A percentile compares a stretch with the other conserved stretches of the same genome.
Conservation (phyloP, 164 flowering plant species). For the Annona squamosa region DNA sequence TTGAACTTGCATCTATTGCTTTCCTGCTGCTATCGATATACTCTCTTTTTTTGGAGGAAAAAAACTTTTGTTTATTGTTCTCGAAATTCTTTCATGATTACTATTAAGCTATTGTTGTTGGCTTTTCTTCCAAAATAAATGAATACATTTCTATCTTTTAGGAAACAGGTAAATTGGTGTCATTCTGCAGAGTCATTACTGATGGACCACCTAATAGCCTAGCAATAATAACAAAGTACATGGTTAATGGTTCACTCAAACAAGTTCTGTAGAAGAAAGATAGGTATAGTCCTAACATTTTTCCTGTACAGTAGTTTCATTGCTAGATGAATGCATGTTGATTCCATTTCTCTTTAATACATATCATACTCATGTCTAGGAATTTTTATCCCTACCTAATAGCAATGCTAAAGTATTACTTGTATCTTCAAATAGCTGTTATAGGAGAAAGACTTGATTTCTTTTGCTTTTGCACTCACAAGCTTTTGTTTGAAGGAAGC, state of each 20-base stretch:
- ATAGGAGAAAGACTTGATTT: not conserved
- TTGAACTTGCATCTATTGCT: no score
- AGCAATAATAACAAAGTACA: constrained; percentile 46
- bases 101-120: no score
- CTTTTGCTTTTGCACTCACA: not conserved
- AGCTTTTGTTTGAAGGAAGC: not conserved
- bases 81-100: no score
- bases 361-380: not conserved
- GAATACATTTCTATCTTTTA: no score
- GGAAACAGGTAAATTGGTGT: constrained; percentile 14
- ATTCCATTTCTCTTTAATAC: no score
- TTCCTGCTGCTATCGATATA: no score
- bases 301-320: no score
- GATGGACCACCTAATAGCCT: constrained; percentile 33
- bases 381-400: not conserved
- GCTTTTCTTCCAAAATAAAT: no score
- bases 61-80: no score
- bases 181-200: constrained; percentile 43
- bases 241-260: constrained; percentile 50
- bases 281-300: constrained; percentile 17
- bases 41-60: no score
- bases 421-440: not conserved
- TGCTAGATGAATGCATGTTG: no score
- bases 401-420: not conserved
- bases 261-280: constrained; percentile 38